Evolutionary conservation across 2,329 filamentous ascomycete species (phyloP).

Genomic region (Colletotrichum melonis): DNA sequence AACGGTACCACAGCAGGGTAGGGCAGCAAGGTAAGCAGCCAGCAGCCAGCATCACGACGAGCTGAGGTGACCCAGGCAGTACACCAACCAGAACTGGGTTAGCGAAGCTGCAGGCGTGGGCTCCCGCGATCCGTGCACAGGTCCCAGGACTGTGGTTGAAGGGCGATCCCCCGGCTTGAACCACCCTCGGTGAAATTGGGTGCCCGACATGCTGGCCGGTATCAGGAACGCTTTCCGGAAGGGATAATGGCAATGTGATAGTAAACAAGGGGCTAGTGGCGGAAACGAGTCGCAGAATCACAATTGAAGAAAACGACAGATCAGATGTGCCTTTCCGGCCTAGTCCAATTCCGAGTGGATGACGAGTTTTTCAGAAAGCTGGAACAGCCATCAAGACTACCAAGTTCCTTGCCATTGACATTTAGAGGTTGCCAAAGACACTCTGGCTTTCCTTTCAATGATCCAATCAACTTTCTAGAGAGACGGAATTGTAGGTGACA

Average conservation of each 20-base stretch:
- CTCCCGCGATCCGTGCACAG: constrained; percentile 26
- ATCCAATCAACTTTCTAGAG: not conserved
- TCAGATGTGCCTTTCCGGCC: not conserved
- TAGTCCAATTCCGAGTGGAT: not conserved
- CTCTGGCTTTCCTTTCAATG: not conserved
- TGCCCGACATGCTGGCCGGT: constrained; percentile 1
- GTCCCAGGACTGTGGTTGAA: constrained; percentile 35
- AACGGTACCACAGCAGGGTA: constrained; percentile 4
- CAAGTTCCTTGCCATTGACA: not conserved
- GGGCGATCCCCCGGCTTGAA: constrained; percentile 34
- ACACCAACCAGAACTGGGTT: constrained; percentile 25
- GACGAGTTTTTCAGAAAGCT: not conserved
- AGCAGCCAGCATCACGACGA: constrained; percentile 7
- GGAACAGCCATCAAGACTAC: not conserved
- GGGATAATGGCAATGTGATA: constrained; percentile 4
- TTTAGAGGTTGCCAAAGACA: not conserved
- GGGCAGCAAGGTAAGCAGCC: not conserved
- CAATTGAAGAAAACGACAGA: not conserved
- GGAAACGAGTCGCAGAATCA: not conserved
- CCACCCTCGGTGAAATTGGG: constrained; percentile 8
- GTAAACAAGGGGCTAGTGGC: constrained; percentile 9
- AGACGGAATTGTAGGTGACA: constrained; percentile 2
- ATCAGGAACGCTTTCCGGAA: constrained; percentile 6
- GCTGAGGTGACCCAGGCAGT: constrained; percentile 23
- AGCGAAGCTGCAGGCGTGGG: constrained; percentile 21